phyloP scores from a whole-genome alignment of 495 filamentous ascomycete genomes.

The Hypomontagnella monticulosa region DNA sequence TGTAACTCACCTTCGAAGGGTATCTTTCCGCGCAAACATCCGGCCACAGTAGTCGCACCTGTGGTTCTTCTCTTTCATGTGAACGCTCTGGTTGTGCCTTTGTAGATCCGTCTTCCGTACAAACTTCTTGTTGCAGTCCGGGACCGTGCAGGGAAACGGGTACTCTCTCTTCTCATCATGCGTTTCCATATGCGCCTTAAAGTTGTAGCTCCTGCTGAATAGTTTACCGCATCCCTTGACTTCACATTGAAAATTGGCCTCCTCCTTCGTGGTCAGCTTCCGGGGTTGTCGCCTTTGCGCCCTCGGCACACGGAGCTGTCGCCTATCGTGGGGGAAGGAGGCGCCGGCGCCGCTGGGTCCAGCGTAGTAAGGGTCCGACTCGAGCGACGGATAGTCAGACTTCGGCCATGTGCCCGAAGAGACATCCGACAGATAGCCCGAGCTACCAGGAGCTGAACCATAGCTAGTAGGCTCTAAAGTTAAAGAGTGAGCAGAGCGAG shows the following conservation, averaged over 20 bases:
- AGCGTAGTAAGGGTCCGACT: constrained; percentile 54
- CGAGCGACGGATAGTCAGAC: constrained; percentile 55
- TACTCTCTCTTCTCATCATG: constrained; percentile 81
- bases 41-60: constrained; percentile 76
- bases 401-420: constrained; percentile 60
- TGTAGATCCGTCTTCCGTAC: constrained; percentile 86
- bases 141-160: constrained; percentile 71
- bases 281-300: constrained; percentile 58
- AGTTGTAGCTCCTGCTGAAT: constrained; percentile 91
- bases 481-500: constrained; percentile 55
- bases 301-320: constrained; percentile 51
- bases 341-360: constrained; percentile 38
- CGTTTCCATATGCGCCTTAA: constrained; percentile 87
- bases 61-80: constrained; percentile 77
- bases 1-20: constrained; percentile 72
- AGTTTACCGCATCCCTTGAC: constrained; percentile 76
- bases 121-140: constrained; percentile 77
- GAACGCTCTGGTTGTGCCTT: constrained; percentile 84
- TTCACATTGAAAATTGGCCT: constrained; percentile 80
- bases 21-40: constrained; percentile 84
- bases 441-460: constrained; percentile 46
- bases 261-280: constrained; percentile 72
- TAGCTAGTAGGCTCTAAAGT: constrained; percentile 52
- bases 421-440: constrained; percentile 60
- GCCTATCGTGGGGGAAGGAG: constrained; percentile 47